Evolutionary conservation across 2,329 filamentous ascomycete genomes (phyloP).

Genomic region (Fusarium sp.): DNA sequence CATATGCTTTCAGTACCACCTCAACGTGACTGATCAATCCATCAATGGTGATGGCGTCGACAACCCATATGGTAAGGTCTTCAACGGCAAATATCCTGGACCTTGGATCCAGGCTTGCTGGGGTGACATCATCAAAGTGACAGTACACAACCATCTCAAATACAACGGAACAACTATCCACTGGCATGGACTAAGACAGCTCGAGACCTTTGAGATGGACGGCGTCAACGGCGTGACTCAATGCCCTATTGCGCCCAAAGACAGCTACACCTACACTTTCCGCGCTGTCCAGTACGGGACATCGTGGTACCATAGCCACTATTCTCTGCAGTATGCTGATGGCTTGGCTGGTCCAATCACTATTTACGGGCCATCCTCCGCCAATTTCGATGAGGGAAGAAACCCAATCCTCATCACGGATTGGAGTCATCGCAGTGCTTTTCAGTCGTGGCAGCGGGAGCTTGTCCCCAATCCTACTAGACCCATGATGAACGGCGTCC

Average conservation of each 20-base stretch:
- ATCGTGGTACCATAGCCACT: slow-evolving; percentile 37
- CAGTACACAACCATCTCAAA: not conserved
- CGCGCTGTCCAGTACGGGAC: slow-evolving; percentile 25
- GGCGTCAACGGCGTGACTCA: not conserved
- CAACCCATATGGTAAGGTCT: slow-evolving; percentile 9
- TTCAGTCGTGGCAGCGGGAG: slow-evolving; percentile 10
- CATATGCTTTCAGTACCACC: not conserved
- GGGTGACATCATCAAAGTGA: not conserved
- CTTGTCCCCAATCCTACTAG: slow-evolving; percentile 2
- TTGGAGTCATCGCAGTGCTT: slow-evolving; percentile 12
- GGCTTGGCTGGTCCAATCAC: slow-evolving; percentile 34
- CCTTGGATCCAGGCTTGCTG: slow-evolving; percentile 2
- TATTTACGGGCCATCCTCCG: slow-evolving; percentile 23
- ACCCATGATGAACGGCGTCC: slow-evolving; percentile 15
- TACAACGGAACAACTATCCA: not conserved
- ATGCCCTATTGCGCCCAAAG: not conserved
- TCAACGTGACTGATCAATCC: slow-evolving; percentile 6
- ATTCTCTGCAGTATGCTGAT: slow-evolving; percentile 33
- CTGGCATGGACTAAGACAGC: not conserved
- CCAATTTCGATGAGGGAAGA: not conserved
- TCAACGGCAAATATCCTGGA: not conserved
- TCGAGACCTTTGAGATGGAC: not conserved
- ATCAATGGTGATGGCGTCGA: slow-evolving; percentile 14
- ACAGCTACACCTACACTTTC: slow-evolving; percentile 22
- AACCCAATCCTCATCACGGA: slow-evolving; percentile 10